Evolutionary conservation across 805 yeast species (phyloP), one percentile per base, ranked within the genome.

Genomic region (Metschnikowia amazonensis): DNA sequence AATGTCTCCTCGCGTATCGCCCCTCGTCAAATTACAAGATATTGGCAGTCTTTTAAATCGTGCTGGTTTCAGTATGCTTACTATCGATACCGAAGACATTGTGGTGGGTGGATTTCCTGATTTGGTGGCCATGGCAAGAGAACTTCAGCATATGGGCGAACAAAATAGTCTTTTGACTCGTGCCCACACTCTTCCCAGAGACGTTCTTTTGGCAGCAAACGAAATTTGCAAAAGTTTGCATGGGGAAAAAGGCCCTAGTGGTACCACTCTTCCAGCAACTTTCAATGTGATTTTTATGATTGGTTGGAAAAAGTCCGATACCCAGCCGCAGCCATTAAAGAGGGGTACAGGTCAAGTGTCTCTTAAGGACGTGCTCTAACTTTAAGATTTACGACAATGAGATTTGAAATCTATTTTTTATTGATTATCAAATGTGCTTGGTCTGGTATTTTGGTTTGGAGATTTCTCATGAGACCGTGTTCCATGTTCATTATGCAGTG

Each of bases 121-220:
- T 53, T 69, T 85, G 40, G 69, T 79, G 45, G 74, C 87, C 2
- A 64, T 88, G 32, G 72, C 87, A 67, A 78, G 76, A 43, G 95
- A 88, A 53, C 63, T 88, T 33, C 87, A 84, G 58, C 66, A 77
- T 18, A 87, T 87, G 95, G 96, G 96, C 3, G 96, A 88, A 62
- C 82, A 82, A 47, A 88, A 86, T 59, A 82, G 94, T 2, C 77
- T 80, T 21, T 59, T 87, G 27, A 72, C 82, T 5, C 55, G 76
- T 40, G 53, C 73, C 3, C 58, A 59, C 21, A 53, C 56, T 41
- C 51, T 72, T 37, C 72, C 73, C 3, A 71, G 82, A 49, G 94
- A 86, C 57, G 72, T 85, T 14, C 63, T 87, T 18, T 63, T 82
- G n/a, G 88, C 94, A 0, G 82, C 92, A 0, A 84, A 84, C 48